Evolutionary conservation across 2,329 filamentous ascomycete genomes (phyloP), one percentile per base, ranked within the genome.

Genomic region (Epichloe elymi): DNA sequence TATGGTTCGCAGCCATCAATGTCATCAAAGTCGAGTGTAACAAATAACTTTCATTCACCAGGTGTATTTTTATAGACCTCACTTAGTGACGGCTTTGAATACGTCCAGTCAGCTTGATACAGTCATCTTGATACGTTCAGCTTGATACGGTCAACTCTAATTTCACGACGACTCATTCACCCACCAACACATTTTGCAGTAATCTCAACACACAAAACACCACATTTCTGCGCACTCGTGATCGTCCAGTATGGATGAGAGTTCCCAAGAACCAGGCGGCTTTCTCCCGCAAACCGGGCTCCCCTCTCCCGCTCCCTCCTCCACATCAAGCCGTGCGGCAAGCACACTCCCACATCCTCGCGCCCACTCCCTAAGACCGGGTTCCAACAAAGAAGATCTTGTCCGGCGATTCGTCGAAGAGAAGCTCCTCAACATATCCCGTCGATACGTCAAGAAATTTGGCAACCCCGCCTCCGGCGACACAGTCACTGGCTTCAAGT

Each of bases 391-490:
- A 56, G 80, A 83, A 58, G 77, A 79, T 51, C 70, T 76, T 43
- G 74, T 80, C 10, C 70, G 79, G 42, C 67, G 75, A n/a, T 82
- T 76, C 56, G 71, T 79, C 5, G 75, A 79, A 41, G 70, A 73
- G 7, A 71, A 70, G 11, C 63, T 83, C 15, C 60, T 78, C 45
- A 66, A 76, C 54, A 70, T 78, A 11, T 78, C 73, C 6, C 73
- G 80, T 5, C 75, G 78, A 38, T 83, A 76, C 51, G 72, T 80
- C 41, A 83, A 82, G 66, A 82, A 80, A 58, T 75, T 76, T 50
- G 70, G 71, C 41, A 62, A 67, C 0, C 62, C 62, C 0, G 69
- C 73, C 38, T 68, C 69, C 3, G 68, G 60, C 4, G 76, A 79
- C 52, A 67, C 72, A 12, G 65, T 77, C 2, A 62, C 70, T 2